Base-by-base conservation (phyloP, 1,284 basidiomycete genomes). In the Coniferiporia weirii region DNA sequence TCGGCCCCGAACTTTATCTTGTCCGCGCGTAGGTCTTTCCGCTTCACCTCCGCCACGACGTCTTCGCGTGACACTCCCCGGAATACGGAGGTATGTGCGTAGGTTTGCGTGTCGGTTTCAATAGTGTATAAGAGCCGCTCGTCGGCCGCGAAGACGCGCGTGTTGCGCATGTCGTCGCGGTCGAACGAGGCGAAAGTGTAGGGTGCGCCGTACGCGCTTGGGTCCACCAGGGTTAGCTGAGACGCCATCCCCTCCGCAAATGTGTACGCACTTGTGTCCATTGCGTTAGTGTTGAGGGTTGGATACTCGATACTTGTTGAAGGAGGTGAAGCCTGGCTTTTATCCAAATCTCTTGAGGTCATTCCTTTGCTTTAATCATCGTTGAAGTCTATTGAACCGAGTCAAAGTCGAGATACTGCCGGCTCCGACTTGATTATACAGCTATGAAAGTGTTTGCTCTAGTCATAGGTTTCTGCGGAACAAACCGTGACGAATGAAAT, bases 161-260 rank as follows among this genome's bases (percentile, higher is more conserved):
- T 56, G 32, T 56, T 56, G 20, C 46, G 44, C 54, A 56, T 56
- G 46, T 56, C 54, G 38, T 56, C 54, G 27, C 54, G 8, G 13
- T 46, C 27, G 13, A 56, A 56, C 9, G 44, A 56, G 10, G 47
- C 46, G 19, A 56, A 40, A 32, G 54, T 48, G 17, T 56, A 43
- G 9, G 54, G 54, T 22, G 34, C 20, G 17, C 54, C 54, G 47
- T 34, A 56, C 19, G 44, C 43, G 20, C 44, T 27, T 19, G 44
- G 12, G 45, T 56, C 54, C 12, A 56, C 54, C n/a, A 56, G 34
- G 1, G 54, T 56, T 15, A 56, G 17, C 20, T 54, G 52, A 13
- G 52, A 40, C 3, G 15, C 52, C 35, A 54, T 40, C 6, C 52
- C 52, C 15, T 22, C 34, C 10, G 17, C 52, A 32, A 15, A 9